Evolutionary conservation across 2,329 filamentous ascomycete species (phyloP).

Genomic region (Bretziella fagacearum): DNA sequence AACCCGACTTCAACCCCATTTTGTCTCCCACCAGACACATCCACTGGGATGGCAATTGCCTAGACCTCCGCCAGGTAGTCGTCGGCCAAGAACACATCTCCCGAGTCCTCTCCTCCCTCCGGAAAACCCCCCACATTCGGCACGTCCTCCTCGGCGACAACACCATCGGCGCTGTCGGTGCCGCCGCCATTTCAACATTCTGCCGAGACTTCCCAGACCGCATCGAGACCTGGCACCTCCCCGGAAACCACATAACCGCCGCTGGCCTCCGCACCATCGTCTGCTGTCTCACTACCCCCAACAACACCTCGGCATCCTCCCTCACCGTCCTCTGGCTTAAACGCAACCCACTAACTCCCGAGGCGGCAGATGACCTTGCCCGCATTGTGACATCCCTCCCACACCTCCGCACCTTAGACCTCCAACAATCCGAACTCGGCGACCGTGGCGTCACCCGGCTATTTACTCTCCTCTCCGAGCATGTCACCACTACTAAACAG

Average conservation of each 20-base stretch:
- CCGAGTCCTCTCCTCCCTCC: conserved; percentile 32
- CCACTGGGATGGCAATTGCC: conserved; percentile 33
- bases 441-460: conserved; percentile 29
- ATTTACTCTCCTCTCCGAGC: conserved; percentile 24
- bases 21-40: too few species aligned
- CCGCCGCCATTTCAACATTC: conserved; percentile 29
- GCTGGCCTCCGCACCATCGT: conserved; percentile 27
- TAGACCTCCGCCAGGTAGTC: conserved; percentile 40
- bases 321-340: conserved; percentile 29
- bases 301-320: background rate
- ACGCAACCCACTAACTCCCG: conserved; percentile 31
- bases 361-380: conserved; percentile 25
- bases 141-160: conserved; percentile 40
- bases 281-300: conserved; percentile 25
- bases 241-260: conserved; percentile 35
- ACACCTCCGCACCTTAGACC: conserved; percentile 31
- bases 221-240: conserved; percentile 39
- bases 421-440: conserved; percentile 36
- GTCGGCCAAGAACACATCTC: conserved; percentile 34
- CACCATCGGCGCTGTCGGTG: conserved; percentile 33
- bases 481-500: conserved; percentile 19
- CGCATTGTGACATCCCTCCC: conserved; percentile 27
- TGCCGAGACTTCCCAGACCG: conserved; percentile 27
- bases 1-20: too few species aligned
- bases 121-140: conserved; percentile 29